Evolutionary conservation across 2,329 filamentous ascomycete genomes (phyloP).

Genomic region (Neoscytalidium dimidiatum): DNA sequence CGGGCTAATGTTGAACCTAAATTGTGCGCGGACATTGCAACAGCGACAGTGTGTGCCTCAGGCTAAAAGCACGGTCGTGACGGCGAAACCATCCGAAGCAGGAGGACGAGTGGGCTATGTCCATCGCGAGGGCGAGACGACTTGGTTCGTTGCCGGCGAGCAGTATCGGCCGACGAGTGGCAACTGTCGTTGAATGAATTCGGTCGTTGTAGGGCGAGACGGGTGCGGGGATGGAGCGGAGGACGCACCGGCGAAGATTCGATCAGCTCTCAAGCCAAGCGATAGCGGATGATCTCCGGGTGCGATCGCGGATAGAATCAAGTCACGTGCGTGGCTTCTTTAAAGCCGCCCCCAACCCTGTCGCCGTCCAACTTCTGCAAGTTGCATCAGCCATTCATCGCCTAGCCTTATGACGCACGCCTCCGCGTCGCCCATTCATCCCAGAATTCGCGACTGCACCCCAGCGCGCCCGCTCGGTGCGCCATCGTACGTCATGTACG

Average conservation of each 20-base stretch:
- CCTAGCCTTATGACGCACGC: constrained; percentile 2
- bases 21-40: not conserved
- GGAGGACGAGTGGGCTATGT: too few relatives aligned
- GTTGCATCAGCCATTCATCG: constrained; percentile 7
- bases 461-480: not conserved
- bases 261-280: not conserved
- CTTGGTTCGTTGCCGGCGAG: too few relatives aligned
- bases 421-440: not conserved
- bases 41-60: not conserved
- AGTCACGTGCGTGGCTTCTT: not conserved
- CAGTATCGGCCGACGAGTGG: not conserved
- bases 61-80: not conserved
- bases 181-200: not conserved
- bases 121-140: too few relatives aligned
- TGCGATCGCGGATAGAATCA: not conserved
- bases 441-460: not conserved
- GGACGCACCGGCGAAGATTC: not conserved
- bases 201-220: not conserved
- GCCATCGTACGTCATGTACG: constrained; percentile 16
- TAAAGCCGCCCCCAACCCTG: constrained; percentile 2
- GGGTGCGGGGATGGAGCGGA: not conserved
- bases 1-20: not conserved
- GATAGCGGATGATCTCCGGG: not conserved
- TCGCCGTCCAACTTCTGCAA: not conserved
- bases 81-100: not conserved